These are phyloP conservation scores for Quaeritorhiza haematococci DNA, from an alignment of 371 early-diverging fungal species.

Conservation along the genomic window DNA sequence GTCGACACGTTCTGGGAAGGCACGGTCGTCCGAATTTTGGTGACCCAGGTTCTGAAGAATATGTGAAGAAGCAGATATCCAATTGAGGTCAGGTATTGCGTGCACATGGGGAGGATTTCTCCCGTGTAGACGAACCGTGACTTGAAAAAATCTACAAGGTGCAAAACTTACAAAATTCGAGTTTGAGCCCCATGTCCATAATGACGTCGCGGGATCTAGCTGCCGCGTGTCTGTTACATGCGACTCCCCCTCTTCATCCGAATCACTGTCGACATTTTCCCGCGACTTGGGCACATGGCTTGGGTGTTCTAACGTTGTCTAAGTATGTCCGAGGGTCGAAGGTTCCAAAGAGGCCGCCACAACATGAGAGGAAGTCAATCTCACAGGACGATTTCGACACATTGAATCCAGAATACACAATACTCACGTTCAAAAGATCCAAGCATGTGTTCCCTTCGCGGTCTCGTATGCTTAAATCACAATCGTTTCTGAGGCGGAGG, in stretches of 20 bases:
- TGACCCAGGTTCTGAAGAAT: constrained; percentile 52
- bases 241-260: too few species aligned
- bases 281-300: constrained; percentile 43
- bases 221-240: too few species aligned
- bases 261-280: too few species aligned
- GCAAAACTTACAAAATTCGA: constrained; percentile 49
- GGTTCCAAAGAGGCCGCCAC: too few species aligned
- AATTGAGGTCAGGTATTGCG: too few species aligned
- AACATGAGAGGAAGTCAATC: too few species aligned
- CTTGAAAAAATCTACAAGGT: too few species aligned
- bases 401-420: background rate
- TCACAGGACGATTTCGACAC: constrained; percentile 10
- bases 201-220: constrained; percentile 28
- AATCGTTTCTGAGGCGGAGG: constrained; percentile 45
- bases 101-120: too few species aligned
- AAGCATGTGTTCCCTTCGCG: constrained; percentile 49
- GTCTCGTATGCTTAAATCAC: constrained; percentile 53
- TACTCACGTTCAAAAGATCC: constrained; percentile 34
- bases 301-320: constrained; percentile 16
- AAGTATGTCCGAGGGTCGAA: background rate
- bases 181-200: constrained; percentile 77
- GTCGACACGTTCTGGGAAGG: constrained; percentile 59
- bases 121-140: too few species aligned
- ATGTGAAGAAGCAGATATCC: too few species aligned
- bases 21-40: constrained; percentile 58